Conservation (phyloP, 2,329 filamentous ascomycete species). For the Aspergillus pseudotamarii region DNA sequence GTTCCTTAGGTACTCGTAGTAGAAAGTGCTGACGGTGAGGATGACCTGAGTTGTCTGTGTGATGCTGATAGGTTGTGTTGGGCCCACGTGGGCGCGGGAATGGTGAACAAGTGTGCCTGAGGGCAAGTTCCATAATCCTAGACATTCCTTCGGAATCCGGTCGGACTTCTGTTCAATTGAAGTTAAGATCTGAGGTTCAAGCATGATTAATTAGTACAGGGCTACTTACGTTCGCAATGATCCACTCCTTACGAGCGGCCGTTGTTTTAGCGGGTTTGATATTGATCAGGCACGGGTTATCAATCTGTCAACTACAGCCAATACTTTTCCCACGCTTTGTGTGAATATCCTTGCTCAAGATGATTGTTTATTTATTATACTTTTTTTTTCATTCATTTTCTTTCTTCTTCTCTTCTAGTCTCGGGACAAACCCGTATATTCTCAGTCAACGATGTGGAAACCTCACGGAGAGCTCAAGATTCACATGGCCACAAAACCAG, state of each 20-base stretch:
- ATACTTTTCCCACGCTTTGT: not conserved
- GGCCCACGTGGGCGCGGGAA: slow-evolving; percentile 1
- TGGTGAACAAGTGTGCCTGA: not conserved
- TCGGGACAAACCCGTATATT: no score
- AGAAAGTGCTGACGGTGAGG: not conserved
- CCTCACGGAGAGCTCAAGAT: not conserved
- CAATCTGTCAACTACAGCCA: not conserved
- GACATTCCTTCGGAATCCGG: not conserved
- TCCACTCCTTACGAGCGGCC: not conserved
- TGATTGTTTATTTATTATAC: no score
- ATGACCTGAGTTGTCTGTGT: not conserved
- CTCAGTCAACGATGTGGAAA: no score
- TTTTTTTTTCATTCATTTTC: no score
- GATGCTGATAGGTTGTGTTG: not conserved
- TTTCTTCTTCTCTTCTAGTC: no score
- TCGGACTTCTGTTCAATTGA: not conserved
- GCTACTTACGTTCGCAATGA: not conserved
- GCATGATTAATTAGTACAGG: no score
- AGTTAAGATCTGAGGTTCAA: not conserved
- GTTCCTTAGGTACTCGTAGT: not conserved
- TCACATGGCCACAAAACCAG: not conserved
- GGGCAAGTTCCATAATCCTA: not conserved
- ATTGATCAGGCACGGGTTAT: not conserved
- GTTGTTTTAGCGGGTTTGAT: not conserved
- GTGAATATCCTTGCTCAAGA: not conserved